phyloP scores from a whole-genome alignment of 164 flowering plant genomes.

The Chimonanthus salicifolius region DNA sequence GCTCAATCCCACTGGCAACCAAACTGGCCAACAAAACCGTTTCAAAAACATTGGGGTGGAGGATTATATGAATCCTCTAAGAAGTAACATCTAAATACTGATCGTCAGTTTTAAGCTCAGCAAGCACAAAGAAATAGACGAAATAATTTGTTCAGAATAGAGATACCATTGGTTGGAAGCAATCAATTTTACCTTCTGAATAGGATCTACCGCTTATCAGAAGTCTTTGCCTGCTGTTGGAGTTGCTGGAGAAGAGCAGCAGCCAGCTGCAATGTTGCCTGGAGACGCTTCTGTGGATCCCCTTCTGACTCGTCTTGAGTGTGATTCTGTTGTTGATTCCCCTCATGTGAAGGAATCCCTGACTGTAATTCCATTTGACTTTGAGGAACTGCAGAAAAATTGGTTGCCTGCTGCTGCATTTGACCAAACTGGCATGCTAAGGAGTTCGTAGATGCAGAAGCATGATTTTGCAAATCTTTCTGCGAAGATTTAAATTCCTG shows the following conservation, averaged over 20 bases:
- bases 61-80: not conserved
- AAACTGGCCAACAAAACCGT: too few relatives aligned
- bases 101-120: not conserved
- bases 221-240: conserved; percentile 62
- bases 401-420: conserved; percentile 35
- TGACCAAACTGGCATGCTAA: conserved; percentile 35
- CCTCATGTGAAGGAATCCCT: conserved; percentile 14
- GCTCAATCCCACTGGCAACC: too few relatives aligned
- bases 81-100: not conserved
- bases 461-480: conserved; percentile 22
- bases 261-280: conserved; percentile 90
- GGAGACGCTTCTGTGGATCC: conserved; percentile 87
- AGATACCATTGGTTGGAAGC: not conserved
- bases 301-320: conserved; percentile 45
- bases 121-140: not conserved
- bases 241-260: conserved; percentile 98
- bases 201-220: conserved; percentile 11
- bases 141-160: not conserved
- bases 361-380: conserved; percentile 26
- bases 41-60: not conserved
- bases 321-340: conserved; percentile 30
- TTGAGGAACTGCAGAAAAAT: conserved; percentile 20
- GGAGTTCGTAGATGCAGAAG: conserved; percentile 23
- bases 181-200: not conserved
- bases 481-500: conserved; percentile 18